Evolutionary conservation across 306 rosid species (phyloP).

Genomic region (Pyrus pyrifolia): DNA sequence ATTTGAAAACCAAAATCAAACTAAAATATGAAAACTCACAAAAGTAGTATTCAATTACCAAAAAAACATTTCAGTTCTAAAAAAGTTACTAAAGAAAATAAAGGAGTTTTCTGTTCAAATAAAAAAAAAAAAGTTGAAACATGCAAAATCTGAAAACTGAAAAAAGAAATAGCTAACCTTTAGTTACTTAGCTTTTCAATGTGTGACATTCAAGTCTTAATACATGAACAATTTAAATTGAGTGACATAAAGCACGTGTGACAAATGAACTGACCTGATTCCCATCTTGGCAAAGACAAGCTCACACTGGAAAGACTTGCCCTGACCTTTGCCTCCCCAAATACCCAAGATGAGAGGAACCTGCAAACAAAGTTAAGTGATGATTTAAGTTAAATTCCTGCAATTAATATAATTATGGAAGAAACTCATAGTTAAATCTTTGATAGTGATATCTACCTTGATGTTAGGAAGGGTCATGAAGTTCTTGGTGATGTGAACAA

Average conservation of each 20-base stretch:
- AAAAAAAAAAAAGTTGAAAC: not conserved
- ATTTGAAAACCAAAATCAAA: too few relatives aligned
- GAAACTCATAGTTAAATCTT: not conserved
- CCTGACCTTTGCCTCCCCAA: slow-evolving; percentile 99
- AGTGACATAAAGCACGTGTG: not conserved
- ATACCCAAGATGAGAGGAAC: slow-evolving; percentile 91
- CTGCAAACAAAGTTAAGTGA: slow-evolving; percentile 20
- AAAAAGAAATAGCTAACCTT: not conserved
- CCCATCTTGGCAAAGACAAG: slow-evolving; percentile 98
- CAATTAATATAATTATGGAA: not conserved
- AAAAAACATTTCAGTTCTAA: too few relatives aligned
- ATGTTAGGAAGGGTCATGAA: slow-evolving; percentile 84
- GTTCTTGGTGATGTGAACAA: slow-evolving; percentile 94
- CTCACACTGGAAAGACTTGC: slow-evolving; percentile 96
- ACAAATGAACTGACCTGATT: slow-evolving; percentile 57
- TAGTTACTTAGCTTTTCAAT: not conserved
- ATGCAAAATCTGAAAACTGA: not conserved
- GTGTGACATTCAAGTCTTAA: not conserved
- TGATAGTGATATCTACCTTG: slow-evolving; percentile 38
- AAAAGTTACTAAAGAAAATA: too few relatives aligned
- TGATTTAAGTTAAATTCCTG: not conserved
- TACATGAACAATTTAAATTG: too few relatives aligned
- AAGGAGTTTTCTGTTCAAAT: not conserved
- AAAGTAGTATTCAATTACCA: too few relatives aligned
- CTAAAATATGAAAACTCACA: too few relatives aligned